These are phyloP conservation scores for Nephelium lappaceum DNA, from an alignment of 345 rosid species.

Conservation along the genomic window DNA sequence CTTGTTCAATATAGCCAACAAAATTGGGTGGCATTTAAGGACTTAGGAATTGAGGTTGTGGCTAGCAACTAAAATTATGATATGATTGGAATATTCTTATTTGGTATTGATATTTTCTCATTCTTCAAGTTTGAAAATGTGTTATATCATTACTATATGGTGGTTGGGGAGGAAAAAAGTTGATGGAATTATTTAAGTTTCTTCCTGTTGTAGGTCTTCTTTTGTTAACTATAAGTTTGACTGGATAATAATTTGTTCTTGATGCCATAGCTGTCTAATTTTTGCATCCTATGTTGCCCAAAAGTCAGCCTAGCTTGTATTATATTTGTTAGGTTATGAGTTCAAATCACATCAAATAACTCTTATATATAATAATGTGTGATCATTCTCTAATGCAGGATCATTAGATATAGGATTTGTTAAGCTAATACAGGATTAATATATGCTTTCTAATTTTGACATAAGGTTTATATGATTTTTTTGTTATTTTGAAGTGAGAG, in stretches of 20 bases:
- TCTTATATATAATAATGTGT: no score
- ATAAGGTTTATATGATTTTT: no score
- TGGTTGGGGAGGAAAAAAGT: not conserved
- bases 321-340: not conserved
- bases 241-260: not conserved
- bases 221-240: not conserved
- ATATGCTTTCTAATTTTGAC: no score
- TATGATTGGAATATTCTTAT: not conserved
- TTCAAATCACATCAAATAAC: no score
- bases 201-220: not conserved
- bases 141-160: not conserved
- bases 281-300: not conserved
- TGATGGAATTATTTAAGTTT: not conserved
- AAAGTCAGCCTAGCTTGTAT: not conserved
- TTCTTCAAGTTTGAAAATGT: not conserved
- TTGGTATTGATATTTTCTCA: not conserved
- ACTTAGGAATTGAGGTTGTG: slow-evolving; percentile 14
- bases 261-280: not conserved
- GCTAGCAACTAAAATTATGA: not conserved
- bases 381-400: no score
- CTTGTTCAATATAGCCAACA: not conserved
- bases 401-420: no score
- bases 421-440: no score
- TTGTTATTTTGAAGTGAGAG: no score
- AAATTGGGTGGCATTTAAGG: not conserved